A percentile compares a stretch with the other conserved stretches of the same genome.
Evolutionary conservation across 805 yeast genomes (phyloP).

Genomic region (Candida multigemmis): DNA sequence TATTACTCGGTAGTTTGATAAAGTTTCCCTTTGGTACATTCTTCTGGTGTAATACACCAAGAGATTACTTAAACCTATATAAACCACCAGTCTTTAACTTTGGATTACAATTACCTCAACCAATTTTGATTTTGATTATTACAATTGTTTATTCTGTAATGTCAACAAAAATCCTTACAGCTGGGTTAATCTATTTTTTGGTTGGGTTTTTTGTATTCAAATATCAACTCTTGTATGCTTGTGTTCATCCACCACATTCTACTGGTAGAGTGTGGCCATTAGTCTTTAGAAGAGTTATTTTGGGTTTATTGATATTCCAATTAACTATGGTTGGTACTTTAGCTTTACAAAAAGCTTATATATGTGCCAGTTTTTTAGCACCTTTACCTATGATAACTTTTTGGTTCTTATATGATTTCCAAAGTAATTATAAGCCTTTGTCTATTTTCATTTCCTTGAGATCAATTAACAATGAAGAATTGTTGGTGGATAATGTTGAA

Average conservation of each 20-base stretch:
- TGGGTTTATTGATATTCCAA: constrained; percentile 80
- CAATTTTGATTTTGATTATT: constrained; percentile 75
- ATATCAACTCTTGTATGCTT: constrained; percentile 81
- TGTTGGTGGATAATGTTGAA: not conserved
- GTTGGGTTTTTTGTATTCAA: constrained; percentile 85
- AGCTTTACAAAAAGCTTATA: constrained; percentile 72
- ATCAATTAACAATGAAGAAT: constrained; percentile 50
- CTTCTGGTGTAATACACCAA: constrained; percentile 71
- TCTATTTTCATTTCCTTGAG: constrained; percentile 81
- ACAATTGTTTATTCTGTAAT: constrained; percentile 82
- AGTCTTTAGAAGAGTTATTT: constrained; percentile 69
- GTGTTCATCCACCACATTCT: constrained; percentile 93
- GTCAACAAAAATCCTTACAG: constrained; percentile 77
- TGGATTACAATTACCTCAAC: constrained; percentile 88
- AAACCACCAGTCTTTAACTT: constrained; percentile 90
- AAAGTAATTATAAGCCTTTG: constrained; percentile 71
- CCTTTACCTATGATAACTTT: constrained; percentile 72
- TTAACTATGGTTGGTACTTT: constrained; percentile 89
- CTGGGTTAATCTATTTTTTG: constrained; percentile 77
- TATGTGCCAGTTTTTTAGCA: constrained; percentile 57
- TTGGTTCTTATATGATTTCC: constrained; percentile 68
- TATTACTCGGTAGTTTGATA: constrained; percentile 70
- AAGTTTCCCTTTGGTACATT: constrained; percentile 49
- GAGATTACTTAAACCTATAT: constrained; percentile 68
- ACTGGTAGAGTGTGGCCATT: constrained; percentile 96